Base-by-base conservation (phyloP, 2,329 filamentous ascomycete genomes). In the Fonsecaea pugnacius region DNA sequence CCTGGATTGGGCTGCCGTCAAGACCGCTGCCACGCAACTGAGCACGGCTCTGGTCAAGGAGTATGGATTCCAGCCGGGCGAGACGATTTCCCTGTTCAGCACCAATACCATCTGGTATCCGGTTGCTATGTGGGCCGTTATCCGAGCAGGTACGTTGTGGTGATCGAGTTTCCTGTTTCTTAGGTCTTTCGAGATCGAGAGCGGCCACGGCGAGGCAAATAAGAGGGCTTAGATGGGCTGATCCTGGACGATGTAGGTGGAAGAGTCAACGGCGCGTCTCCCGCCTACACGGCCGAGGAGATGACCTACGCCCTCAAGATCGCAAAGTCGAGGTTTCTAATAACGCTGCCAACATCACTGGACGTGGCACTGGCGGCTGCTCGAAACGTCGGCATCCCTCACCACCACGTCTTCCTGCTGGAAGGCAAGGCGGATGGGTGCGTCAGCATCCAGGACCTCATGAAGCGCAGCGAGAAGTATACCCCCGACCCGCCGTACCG, bases 21-120 rank as follows among this genome's bases (percentile, higher is more conserved):
- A 86, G 69, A 76, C 80, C 2, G 80, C 82, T 53, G 83, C 85
- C 0, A 87, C 82, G 0, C 79, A 83, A 62, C 78, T 89, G 21
- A 87, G 85, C 1, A 89, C 86, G 0, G 84, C 85, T 0, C 76
- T 90, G 21, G 80, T 83, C 10, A 82, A 78, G 62, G 79, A 82
- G 9, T 84, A 85, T 75, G 82, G 81, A 1, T 77, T 90, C 35
- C 71, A 80, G 50, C 71, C 79, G 8, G 83, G 83, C 2, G 79
- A 89, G 4, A 85, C 84, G 0, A 82, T 89, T 1, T 80, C 84
- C 0, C 75, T 90, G 1, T 89, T 88, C 75, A 84, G 82, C 60
- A 83, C 83, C 24, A 90, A 90, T 70, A 87, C 84, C 16, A 84
- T 89, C 60, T 89, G 86, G 86, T 89, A 88, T 70, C 87, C 87